These are phyloP conservation scores for Lachnellula subtilissima DNA, from an alignment of 2,329 filamentous ascomycete genomes.

Conservation along the genomic window DNA sequence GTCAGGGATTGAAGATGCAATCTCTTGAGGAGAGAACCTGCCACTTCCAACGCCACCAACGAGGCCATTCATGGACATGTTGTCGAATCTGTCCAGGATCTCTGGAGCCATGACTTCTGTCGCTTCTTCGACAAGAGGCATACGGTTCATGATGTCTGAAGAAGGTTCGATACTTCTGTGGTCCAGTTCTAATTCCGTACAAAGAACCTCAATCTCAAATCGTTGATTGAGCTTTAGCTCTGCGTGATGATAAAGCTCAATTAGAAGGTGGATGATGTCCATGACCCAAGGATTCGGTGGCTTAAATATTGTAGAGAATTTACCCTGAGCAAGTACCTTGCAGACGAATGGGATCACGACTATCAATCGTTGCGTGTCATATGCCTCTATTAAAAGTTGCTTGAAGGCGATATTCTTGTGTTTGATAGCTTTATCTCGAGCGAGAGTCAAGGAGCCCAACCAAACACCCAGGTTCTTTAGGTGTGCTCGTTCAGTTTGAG, in stretches of 20 bases:
- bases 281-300: constrained; percentile 97
- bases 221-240: constrained; percentile 96
- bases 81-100: constrained; percentile 75
- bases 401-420: constrained; percentile 97
- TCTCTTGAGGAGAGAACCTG: constrained; percentile 69
- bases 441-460: constrained; percentile 89
- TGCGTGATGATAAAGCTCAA: constrained; percentile 89
- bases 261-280: constrained; percentile 86
- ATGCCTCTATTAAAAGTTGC: constrained; percentile 87
- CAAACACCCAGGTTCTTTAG: constrained; percentile 91
- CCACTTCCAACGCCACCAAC: constrained; percentile 63
- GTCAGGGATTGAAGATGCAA: constrained; percentile 78
- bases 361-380: constrained; percentile 84
- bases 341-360: constrained; percentile 97
- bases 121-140: constrained; percentile 56
- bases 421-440: constrained; percentile 90
- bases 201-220: constrained; percentile 97
- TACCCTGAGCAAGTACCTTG: constrained; percentile 85
- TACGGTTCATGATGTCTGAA: constrained; percentile 75
- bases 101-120: constrained; percentile 55
- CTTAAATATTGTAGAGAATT: constrained; percentile 79
- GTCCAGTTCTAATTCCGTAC: constrained; percentile 86
- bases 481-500: constrained; percentile 76
- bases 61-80: constrained; percentile 71
- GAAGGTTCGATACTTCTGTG: constrained; percentile 88